Evolutionary conservation across 495 filamentous ascomycete genomes (phyloP).

Genomic region (Schizothecium vesticola): DNA sequence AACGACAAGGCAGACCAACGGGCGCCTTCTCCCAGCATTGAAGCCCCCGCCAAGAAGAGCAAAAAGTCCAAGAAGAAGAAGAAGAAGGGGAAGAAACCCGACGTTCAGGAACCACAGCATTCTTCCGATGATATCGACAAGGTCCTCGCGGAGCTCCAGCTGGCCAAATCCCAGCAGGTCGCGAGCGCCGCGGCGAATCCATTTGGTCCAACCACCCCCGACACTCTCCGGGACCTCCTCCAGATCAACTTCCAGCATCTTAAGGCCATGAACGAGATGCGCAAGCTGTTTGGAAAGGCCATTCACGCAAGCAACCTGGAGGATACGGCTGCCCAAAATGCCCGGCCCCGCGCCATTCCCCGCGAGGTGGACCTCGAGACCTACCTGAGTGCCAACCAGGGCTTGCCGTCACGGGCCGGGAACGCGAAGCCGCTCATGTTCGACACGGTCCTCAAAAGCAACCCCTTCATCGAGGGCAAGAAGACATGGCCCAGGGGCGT

Average conservation of each 20-base stretch:
- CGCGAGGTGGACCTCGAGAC: conserved; percentile 63
- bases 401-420: conserved; percentile 38
- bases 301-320: conserved; percentile 54
- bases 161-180: conserved; percentile 21
- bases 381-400: conserved; percentile 59
- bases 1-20: conserved; percentile 18
- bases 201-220: neutral
- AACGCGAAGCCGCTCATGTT: conserved; percentile 36
- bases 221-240: conserved; percentile 53
- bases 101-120: conserved; percentile 21
- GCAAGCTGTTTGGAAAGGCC: conserved; percentile 80
- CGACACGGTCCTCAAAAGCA: conserved; percentile 64
- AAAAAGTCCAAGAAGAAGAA: conserved; percentile 60
- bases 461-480: conserved; percentile 83
- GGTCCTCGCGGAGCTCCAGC: conserved; percentile 61
- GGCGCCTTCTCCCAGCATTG: conserved; percentile 33
- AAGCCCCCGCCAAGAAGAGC: conserved; percentile 40
- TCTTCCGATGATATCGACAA: conserved; percentile 76
- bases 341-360: conserved; percentile 42
- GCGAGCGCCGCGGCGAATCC: neutral
- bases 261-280: conserved; percentile 90
- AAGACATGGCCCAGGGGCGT: conserved; percentile 83
- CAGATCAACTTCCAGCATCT: conserved; percentile 72
- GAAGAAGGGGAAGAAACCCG: conserved; percentile 45
- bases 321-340: conserved; percentile 46